Evolutionary conservation across 2,329 filamentous ascomycete species (phyloP), one percentile per base, ranked within the genome.

Genomic region (Colletotrichum sp.): DNA sequence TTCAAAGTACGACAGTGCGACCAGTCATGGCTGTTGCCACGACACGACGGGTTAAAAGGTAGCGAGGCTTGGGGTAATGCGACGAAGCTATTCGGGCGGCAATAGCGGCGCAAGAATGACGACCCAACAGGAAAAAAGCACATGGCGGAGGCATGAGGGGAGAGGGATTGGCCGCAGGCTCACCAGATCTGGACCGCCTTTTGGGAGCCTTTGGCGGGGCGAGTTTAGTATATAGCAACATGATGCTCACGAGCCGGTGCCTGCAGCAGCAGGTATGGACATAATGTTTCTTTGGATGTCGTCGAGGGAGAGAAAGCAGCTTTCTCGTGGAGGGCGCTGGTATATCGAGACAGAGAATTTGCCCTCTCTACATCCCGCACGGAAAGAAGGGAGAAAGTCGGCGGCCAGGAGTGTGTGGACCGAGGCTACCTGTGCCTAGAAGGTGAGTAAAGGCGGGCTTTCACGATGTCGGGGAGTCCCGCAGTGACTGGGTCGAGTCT

Each of bases 181-280:
- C 83, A 91, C 90, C 90, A 81, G 89, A 88, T 84, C 90, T 86
- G n/a, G 91, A 92, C 71, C 91, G 87, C 80, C 85, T 88, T 83
- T 92, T 92, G 36, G 90, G 90, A 60, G 87, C 84, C 82, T 91
- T 92, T n/a, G 90, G 89, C 63, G 87, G 82, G 74, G 90, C 90
- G 66, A 89, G 83, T 82, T 86, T 88, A n/a, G 90, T 91, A 80
- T 91, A 92, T 60, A 92, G 82, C 79, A 92, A 83, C 91, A 92
- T 92, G 60, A 78, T 82, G 79, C 64, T 76, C 74, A 76, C 71
- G 70, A 74, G 70, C 74, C 67, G 64, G 64, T 69, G 48, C 34
- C 70, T 76, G 70, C 44, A 73, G 57, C 57, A 64, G 70, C 64
- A 73, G 70, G 34, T 71, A 76, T 73, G 68, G 70, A 71, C 74